Evolutionary conservation across 345 rosid genomes (phyloP), one percentile per base, ranked within the genome.

Genomic region (Mangifera indica): DNA sequence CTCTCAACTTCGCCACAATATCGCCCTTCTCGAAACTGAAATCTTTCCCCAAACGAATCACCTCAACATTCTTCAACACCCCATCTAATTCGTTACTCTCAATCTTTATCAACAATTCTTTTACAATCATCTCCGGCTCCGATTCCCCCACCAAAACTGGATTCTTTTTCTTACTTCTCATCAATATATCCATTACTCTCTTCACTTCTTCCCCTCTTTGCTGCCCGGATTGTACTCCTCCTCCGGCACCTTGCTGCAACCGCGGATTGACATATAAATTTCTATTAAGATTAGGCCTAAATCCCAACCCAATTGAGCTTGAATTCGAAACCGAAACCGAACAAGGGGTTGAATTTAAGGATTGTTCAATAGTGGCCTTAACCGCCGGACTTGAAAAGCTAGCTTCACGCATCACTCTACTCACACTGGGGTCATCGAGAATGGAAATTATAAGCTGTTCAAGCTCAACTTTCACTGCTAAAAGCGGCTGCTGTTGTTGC

Each of bases 331-430:
- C 71, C 8, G 88, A 70, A 71, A 80, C 71, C 10, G 88, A 70
- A 71, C 54, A 67, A 40, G 42, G 9, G 42, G 87, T 9, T 2
- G 87, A 69, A 80, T 75, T 87, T 56, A 95, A 21, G 34, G 98
- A 91, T 67, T 91, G 96, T 79, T 95, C 99, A 67, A 95, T 91
- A 22, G 94, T 87, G 56, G 96, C 86, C 71, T 92, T 95, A 18
- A 95, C 99, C 1, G 96, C 93, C 0, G 98, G 97, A 66, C 99
- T 95, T 3, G 98, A 95, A 80, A 93, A 95, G 77, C 99, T 89
- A 26, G 99, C 99, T 51, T 95, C 99, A 2, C 97, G 91, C 99
- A 95, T 95, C 72, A 95, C 98, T 59, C 97, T 75, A 68, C 99
- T 95, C 29, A 95, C 99, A 76, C 96, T 89, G 1, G 99, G 99